Percentiles rank a stretch among this genome's conserved stretches.
Evolutionary conservation across 306 rosid genomes (phyloP).

Genomic region (Rosa lucieae): DNA sequence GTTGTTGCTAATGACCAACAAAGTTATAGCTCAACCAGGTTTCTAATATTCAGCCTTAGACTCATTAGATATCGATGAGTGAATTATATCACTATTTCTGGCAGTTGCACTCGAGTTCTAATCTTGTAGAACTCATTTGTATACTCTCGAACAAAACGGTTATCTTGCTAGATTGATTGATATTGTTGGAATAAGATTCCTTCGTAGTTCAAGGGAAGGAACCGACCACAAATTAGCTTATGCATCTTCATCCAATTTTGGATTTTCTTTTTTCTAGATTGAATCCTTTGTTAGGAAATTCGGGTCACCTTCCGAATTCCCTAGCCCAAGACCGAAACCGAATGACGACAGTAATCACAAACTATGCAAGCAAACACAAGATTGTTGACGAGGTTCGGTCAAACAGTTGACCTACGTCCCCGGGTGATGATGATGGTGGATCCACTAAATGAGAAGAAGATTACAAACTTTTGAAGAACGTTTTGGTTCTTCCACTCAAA

Average conservation of each 20-base stretch:
- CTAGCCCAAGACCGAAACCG: too few species aligned
- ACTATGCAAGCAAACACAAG: too few species aligned
- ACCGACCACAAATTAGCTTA: not conserved
- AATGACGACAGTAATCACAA: too few species aligned
- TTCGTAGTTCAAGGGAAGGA: not conserved
- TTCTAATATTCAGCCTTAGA: not conserved
- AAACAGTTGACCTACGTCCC: too few species aligned
- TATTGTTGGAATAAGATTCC: not conserved
- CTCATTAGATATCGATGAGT: not conserved
- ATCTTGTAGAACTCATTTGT: not conserved
- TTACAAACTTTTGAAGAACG: too few species aligned
- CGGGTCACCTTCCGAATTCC: too few species aligned
- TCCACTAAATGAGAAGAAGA: too few species aligned
- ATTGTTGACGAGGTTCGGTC: too few species aligned
- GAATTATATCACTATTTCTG: not conserved
- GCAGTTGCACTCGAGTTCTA: not conserved
- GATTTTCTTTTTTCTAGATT: not conserved
- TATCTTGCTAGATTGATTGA: not conserved
- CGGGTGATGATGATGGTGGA: too few species aligned
- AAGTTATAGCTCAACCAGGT: not conserved
- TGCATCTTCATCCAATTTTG: not conserved
- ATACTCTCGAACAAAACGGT: not conserved
- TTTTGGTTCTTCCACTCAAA: too few species aligned
- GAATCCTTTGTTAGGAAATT: too few species aligned
- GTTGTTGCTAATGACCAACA: not conserved